Conservation (phyloP, 352 stramenopile genomes). For the Globisporangium heterothallicum region DNA sequence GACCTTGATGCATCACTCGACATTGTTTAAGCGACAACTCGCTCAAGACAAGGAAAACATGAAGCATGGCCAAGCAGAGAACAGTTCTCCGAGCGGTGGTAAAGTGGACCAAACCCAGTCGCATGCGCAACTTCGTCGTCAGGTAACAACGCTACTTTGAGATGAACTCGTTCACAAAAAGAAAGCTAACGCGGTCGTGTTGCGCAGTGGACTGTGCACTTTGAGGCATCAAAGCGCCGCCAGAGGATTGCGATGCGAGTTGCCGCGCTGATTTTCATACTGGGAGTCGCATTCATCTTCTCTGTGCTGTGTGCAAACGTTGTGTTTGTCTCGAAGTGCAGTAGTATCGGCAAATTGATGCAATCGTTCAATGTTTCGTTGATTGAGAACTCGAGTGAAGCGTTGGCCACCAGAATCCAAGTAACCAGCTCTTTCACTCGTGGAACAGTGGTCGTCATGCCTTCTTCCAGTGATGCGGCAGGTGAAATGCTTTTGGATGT, state of each 20-base stretch:
- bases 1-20: slow-evolving; percentile 45
- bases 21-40: slow-evolving; percentile 49
- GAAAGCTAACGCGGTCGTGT: too few species aligned
- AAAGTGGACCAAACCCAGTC: slow-evolving; percentile 3
- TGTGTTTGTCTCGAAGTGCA: slow-evolving; percentile 65
- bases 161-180: too few species aligned
- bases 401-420: slow-evolving; percentile 12
- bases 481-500: slow-evolving; percentile 32
- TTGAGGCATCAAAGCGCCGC: slow-evolving; percentile 52
- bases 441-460: slow-evolving; percentile 27
- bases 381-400: slow-evolving; percentile 17
- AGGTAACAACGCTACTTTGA: slow-evolving; percentile 6
- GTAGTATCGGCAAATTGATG: slow-evolving; percentile 48
- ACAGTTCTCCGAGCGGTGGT: background rate
- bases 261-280: slow-evolving; percentile 31
- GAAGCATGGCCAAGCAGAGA: slow-evolving; percentile 17
- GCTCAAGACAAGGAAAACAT: slow-evolving; percentile 46
- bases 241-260: slow-evolving; percentile 65
- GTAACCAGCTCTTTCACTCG: slow-evolving; percentile 41
- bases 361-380: slow-evolving; percentile 36
- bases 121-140: slow-evolving; percentile 9
- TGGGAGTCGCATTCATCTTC: slow-evolving; percentile 51
- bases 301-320: slow-evolving; percentile 55
- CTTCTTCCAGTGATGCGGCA: slow-evolving; percentile 6
- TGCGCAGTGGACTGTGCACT: slow-evolving; percentile 47